These are phyloP conservation scores for Setaria viridis DNA, from an alignment of 202 grass and related monocot genomes.

Conservation along the genomic window DNA sequence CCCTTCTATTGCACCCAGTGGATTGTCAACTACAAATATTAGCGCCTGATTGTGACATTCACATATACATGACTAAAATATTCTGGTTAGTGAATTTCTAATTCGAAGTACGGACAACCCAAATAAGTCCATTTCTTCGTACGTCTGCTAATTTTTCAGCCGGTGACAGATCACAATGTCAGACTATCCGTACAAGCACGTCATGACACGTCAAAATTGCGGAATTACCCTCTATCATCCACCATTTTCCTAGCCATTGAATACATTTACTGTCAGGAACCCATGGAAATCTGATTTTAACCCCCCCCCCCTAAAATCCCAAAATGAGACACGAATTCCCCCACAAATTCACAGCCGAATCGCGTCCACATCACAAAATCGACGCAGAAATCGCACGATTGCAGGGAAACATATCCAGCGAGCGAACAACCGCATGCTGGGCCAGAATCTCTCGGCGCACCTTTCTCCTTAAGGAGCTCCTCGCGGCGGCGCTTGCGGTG, in stretches of 20 bases:
- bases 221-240: background rate
- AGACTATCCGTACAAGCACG: background rate
- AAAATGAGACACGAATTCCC: background rate
- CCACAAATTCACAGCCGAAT: background rate
- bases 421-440: background rate
- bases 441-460: constrained; percentile 30
- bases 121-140: background rate
- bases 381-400: background rate
- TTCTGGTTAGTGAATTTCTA: background rate
- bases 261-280: background rate
- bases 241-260: background rate
- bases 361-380: background rate
- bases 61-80: constrained; percentile 7
- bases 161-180: background rate
- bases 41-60: background rate
- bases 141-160: background rate
- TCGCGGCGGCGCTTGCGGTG: constrained; percentile 77
- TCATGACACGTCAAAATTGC: background rate
- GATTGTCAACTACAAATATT: background rate
- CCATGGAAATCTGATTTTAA: background rate
- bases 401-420: background rate
- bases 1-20: background rate
- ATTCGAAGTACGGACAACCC: background rate
- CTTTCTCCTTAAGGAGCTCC: constrained; percentile 78
- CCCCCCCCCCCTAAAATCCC: background rate